Base-by-base conservation (phyloP, 306 rosid genomes). In the Cucumis cinereus region DNA sequence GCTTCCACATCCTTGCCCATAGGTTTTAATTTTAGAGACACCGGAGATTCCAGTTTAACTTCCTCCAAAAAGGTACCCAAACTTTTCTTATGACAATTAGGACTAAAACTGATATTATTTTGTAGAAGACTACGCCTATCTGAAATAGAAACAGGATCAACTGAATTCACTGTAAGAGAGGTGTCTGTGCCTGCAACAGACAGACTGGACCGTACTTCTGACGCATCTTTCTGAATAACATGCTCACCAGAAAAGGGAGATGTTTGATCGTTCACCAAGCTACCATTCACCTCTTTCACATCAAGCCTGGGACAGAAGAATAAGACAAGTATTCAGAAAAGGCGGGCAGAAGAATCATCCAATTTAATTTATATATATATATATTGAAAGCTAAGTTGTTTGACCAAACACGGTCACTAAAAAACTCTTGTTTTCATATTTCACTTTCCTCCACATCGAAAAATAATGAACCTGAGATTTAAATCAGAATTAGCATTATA, bases 21-120 rank as follows among this genome's bases (percentile, higher is more conserved):
- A 61, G 83, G 87, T 79, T 86, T 91, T 77, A 88, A 88, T 56
- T 84, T 82, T 75, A 83, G 91, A 74, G 84, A 85, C 52, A 67
- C 81, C 26, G 77, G 64, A 30, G 85, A 82, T 53, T 90, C 92
- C 26, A 82, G 79, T 74, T 88, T 90, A 77, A 55, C 79, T 75
- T 80, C 92, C 82, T 82, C 88, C 14, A 62, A 56, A 54, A 79
- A 83, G 78, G 83, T 77, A 52, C 81, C 84, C 77, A 63, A 47
- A 57, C 83, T 82, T 79, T 76, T 86, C 82, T 86, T 87, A 63
- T 76, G 84, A 72, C 87, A 82, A 77, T 85, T 87, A 43, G 97
- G 98, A 82, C 97, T 91, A 82, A 89, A 88, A 80, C 92, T 89
- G 72, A 91, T 84, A 87, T 83, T 92, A 77, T 79, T 90, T 66